phyloP scores from a whole-genome alignment of 495 filamentous ascomycete genomes.

The Penicillium turbatum region DNA sequence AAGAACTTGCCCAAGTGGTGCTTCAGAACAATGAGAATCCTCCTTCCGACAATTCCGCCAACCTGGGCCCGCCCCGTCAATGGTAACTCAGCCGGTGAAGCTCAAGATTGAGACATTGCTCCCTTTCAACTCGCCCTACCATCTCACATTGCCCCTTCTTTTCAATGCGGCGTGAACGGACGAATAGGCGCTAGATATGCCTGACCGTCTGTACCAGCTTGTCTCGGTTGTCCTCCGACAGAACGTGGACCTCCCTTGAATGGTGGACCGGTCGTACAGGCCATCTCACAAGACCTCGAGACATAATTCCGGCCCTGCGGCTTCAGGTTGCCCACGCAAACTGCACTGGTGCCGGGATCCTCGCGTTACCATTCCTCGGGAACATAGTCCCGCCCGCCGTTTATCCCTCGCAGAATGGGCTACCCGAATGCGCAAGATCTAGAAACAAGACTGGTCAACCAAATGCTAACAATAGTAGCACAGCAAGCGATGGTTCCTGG shows the following conservation, averaged over 20 bases:
- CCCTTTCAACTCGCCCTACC: neutral
- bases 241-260: neutral
- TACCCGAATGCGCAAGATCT: too few species aligned
- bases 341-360: neutral
- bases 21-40: neutral
- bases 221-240: neutral
- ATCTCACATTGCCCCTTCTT: neutral
- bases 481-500: too few species aligned
- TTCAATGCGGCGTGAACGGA: neutral
- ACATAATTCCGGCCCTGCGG: neutral
- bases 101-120: neutral
- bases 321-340: neutral
- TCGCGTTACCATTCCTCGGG: too few species aligned
- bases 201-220: neutral
- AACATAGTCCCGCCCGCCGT: too few species aligned
- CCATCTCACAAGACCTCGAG: neutral
- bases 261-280: neutral
- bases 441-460: too few species aligned
- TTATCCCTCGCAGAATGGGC: too few species aligned
- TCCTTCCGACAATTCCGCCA: neutral
- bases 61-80: neutral
- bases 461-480: too few species aligned
- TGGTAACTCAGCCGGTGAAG: neutral
- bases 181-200: neutral
- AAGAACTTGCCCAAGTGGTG: neutral